Percentiles rank a stretch among this genome's conserved stretches.
Conservation (phyloP, 371 early-diverging fungal species). For the Mortierella sp. region DNA sequence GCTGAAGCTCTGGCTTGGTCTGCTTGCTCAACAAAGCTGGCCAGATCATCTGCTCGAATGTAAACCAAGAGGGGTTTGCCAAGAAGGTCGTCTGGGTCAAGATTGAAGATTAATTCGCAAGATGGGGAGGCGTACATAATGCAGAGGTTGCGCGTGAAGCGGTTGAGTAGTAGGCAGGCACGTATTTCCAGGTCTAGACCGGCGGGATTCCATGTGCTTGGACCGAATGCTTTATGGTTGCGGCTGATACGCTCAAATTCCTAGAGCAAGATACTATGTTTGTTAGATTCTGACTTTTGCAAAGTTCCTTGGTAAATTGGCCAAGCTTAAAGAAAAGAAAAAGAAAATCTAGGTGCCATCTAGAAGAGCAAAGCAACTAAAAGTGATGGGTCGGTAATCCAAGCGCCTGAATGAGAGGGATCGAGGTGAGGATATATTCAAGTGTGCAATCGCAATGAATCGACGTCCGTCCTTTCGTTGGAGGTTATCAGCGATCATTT, state of each 20-base stretch:
- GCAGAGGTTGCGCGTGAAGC: slow-evolving; percentile 34
- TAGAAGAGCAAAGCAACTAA: too few relatives aligned
- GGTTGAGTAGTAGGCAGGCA: slow-evolving; percentile 52
- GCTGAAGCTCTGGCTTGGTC: slow-evolving; percentile 44
- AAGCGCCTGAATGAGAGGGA: too few relatives aligned
- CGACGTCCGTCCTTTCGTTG: too few relatives aligned
- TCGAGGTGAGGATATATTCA: too few relatives aligned
- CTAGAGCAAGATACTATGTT: slow-evolving; percentile 6
- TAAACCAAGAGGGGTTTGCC: slow-evolving; percentile 43
- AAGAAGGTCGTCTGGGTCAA: slow-evolving; percentile 22
- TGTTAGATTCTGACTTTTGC: too few relatives aligned
- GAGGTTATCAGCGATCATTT: too few relatives aligned
- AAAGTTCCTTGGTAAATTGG: too few relatives aligned
- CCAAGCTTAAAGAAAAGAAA: too few relatives aligned
- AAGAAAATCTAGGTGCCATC: too few relatives aligned
- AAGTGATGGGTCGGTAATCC: too few relatives aligned
- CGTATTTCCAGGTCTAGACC: slow-evolving; percentile 44
- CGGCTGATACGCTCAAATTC: slow-evolving; percentile 45
- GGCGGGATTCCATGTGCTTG: slow-evolving; percentile 32
- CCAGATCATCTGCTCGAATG: slow-evolving; percentile 46
- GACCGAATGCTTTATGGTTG: slow-evolving; percentile 38
- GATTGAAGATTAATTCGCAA: slow-evolving; percentile 29
- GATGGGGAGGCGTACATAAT: slow-evolving; percentile 53
- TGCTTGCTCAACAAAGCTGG: slow-evolving; percentile 37
- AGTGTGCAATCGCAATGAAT: too few relatives aligned